phyloP scores from a whole-genome alignment of 306 rosid species.

The Luffa aegyptiaca region DNA sequence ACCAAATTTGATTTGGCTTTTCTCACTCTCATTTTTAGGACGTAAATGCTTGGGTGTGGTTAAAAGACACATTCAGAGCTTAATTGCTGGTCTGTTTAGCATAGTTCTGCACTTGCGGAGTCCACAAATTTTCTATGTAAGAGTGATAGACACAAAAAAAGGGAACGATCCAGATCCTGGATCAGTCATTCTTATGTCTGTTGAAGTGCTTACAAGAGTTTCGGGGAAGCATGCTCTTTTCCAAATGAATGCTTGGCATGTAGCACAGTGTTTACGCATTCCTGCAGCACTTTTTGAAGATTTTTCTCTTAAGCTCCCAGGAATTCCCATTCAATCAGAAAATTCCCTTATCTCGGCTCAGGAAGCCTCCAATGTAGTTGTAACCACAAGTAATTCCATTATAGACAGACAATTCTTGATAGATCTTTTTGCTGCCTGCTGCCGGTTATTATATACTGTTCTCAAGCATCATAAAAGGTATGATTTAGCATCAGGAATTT shows the following conservation, averaged over 20 bases:
- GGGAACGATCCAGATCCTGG: conserved; percentile 65
- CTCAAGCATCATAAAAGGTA: conserved; percentile 78
- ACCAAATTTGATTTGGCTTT: background rate
- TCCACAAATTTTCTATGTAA: conserved; percentile 47
- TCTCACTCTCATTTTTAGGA: conserved; percentile 37
- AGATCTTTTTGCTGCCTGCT: conserved; percentile 62
- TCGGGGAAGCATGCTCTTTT: conserved; percentile 62
- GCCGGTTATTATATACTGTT: conserved; percentile 57
- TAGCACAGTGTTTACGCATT: conserved; percentile 60
- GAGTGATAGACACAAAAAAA: conserved; percentile 20
- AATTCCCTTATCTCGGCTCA: conserved; percentile 20
- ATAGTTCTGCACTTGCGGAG: conserved; percentile 65
- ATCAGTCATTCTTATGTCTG: conserved; percentile 81
- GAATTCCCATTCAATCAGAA: conserved; percentile 27
- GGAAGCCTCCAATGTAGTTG: conserved; percentile 27
- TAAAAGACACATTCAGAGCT: conserved; percentile 63
- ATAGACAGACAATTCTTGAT: conserved; percentile 49
- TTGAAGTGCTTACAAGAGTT: conserved; percentile 63
- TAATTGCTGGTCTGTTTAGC: conserved; percentile 49
- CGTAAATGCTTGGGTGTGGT: conserved; percentile 59
- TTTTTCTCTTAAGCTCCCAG: conserved; percentile 41
- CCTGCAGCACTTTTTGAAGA: conserved; percentile 70
- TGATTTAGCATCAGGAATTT: background rate
- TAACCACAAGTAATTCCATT: conserved; percentile 17
- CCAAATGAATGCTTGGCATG: conserved; percentile 58